Evolutionary conservation across 1,139 yeast species (phyloP), one percentile per base, ranked within the genome.

Genomic region (Geotrichum australiense): DNA sequence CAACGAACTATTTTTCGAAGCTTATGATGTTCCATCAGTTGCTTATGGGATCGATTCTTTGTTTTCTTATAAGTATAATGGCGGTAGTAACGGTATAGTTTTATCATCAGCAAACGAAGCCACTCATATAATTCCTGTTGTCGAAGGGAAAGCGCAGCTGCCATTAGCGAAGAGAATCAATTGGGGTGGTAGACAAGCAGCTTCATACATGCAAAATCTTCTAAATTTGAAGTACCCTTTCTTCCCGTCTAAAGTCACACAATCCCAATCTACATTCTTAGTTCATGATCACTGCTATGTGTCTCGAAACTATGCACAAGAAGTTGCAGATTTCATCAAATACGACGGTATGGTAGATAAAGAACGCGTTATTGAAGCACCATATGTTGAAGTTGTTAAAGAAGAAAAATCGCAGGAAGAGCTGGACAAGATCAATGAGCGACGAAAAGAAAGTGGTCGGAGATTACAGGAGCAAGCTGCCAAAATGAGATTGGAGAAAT

Each of bases 391-490:
- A 49, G 61, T 71, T 4, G 64, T 71, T 11, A 80, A 76, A 42
- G 78, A 76, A 43, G 84, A 80, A 56, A 85, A 89, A 32, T 68
- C 89, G 0, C 94, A 83, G 45, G 96, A 86, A 58, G 96, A 86
- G 57, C 59, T 87, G 27, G 80, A 78, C 18, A 64, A 73, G 30
- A 89, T 85, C 50, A 80, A 91, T 1, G 91, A 82, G 51, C 79
- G 81, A 57, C 74, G 95, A 48, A 73, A 76, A 53, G 96, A 89
- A 58, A 85, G 84, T 51, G 97, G 96, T 4, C 75, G 80, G 50
- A 70, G 95, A 51, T 69, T 93, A 47, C 97, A 91, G 62, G 94
- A 86, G 55, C 96, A 87, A 62, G 97, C 97, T 0, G 87, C 82
- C 51, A 80, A 79, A 53, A 81, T 80, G 53, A 69, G 98, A 45